Conservation (phyloP, 2,329 filamentous ascomycete species). For the Beauveria sp. region DNA sequence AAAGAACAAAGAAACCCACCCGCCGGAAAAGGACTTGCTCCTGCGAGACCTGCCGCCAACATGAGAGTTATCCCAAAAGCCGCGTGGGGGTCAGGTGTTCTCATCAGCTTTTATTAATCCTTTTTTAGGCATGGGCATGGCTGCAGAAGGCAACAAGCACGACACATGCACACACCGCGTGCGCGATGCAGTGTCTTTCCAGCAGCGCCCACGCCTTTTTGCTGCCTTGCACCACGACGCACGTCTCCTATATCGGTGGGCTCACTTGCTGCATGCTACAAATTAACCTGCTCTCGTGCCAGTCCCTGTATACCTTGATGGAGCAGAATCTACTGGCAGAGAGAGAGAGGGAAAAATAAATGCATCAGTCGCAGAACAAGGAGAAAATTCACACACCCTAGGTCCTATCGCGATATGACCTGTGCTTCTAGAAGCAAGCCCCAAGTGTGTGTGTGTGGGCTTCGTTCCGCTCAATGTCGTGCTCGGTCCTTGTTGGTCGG, state of each 20-base stretch:
- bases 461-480: too few relatives aligned
- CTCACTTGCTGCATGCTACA: background rate
- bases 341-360: too few relatives aligned
- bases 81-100: too few relatives aligned
- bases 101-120: too few relatives aligned
- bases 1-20: too few relatives aligned
- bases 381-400: too few relatives aligned
- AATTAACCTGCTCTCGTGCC: background rate
- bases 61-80: too few relatives aligned
- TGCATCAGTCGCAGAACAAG: too few relatives aligned
- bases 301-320: constrained; percentile 4
- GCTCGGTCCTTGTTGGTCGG: background rate
- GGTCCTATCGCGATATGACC: background rate
- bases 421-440: background rate
- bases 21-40: too few relatives aligned
- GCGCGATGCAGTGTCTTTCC: background rate
- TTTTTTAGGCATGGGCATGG: too few relatives aligned
- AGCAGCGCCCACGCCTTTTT: background rate
- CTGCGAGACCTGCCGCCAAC: too few relatives aligned
- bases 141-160: too few relatives aligned
- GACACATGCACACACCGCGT: background rate
- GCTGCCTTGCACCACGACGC: background rate
- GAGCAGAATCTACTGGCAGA: background rate
- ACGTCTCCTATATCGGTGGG: background rate
- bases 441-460: background rate